Conservation (phyloP, 2,329 filamentous ascomycete species). For the Apiospora saccharicola region DNA sequence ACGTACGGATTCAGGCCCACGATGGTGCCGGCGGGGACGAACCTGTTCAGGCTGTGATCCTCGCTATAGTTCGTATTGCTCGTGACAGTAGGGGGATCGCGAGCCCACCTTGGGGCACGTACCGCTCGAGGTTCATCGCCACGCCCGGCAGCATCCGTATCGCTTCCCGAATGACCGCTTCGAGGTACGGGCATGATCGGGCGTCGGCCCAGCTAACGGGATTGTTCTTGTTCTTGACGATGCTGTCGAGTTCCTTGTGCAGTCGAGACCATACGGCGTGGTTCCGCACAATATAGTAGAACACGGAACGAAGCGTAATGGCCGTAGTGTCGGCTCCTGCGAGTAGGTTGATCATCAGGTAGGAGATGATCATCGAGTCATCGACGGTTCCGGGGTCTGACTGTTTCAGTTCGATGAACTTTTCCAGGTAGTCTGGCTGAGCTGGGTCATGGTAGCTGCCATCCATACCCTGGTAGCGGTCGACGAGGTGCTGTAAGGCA, state of each 20-base stretch:
- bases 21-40: conserved; percentile 38
- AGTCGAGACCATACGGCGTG: conserved; percentile 33
- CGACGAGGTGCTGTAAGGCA: conserved; percentile 19
- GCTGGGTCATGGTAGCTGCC: neutral
- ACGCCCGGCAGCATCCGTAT: conserved; percentile 51
- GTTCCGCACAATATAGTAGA: conserved; percentile 45
- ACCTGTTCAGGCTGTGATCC: conserved; percentile 29
- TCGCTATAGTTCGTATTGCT: neutral
- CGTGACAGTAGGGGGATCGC: neutral
- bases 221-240: conserved; percentile 28
- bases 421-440: conserved; percentile 37
- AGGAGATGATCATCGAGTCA: conserved; percentile 39
- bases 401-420: conserved; percentile 39
- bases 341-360: conserved; percentile 29
- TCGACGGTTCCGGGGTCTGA: conserved; percentile 38
- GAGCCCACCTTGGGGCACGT: conserved; percentile 46
- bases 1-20: conserved; percentile 43
- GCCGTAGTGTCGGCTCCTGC: conserved; percentile 29
- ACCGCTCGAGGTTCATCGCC: conserved; percentile 50
- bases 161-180: conserved; percentile 54
- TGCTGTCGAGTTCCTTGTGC: conserved; percentile 47
- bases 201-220: conserved; percentile 28
- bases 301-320: conserved; percentile 37
- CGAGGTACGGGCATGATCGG: conserved; percentile 43
- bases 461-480: conserved; percentile 12